Percentiles rank a stretch among this genome's conserved stretches.
These are phyloP conservation scores for Salvia splendens DNA, from an alignment of 257 asterid genomes.

Conservation along the genomic window DNA sequence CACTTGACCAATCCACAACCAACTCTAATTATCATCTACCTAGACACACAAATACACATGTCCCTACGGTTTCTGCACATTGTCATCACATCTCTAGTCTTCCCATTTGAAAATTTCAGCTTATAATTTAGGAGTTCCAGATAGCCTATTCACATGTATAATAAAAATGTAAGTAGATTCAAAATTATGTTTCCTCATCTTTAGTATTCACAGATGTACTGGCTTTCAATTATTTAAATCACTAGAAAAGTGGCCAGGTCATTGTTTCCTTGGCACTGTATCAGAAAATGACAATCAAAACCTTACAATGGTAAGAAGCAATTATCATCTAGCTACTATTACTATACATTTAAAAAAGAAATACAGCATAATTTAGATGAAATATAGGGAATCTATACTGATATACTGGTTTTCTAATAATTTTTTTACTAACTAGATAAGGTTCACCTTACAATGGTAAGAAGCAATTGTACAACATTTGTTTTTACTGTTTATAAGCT, in stretches of 20 bases:
- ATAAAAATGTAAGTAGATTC: background rate
- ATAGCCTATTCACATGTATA: constrained; percentile 1
- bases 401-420: too few species aligned
- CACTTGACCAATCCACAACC: background rate
- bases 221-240: constrained; percentile 21
- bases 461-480: constrained; percentile 4
- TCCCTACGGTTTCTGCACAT: constrained; percentile 16
- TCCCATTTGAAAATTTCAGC: background rate
- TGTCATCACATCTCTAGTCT: constrained; percentile 18
- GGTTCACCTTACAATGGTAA: background rate
- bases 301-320: too few species aligned
- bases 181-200: constrained; percentile 14
- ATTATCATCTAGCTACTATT: background rate
- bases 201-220: background rate
- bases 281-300: constrained; percentile 20
- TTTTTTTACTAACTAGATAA: background rate
- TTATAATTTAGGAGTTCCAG: background rate
- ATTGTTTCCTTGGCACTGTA: background rate
- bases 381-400: background rate
- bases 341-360: background rate
- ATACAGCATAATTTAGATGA: constrained; percentile 1
- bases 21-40: constrained; percentile 6
- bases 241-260: background rate
- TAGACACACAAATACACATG: constrained; percentile 13
- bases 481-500: background rate